phyloP scores from a whole-genome alignment of 2,329 filamentous ascomycete species.

The Xylariaceae sp. region DNA sequence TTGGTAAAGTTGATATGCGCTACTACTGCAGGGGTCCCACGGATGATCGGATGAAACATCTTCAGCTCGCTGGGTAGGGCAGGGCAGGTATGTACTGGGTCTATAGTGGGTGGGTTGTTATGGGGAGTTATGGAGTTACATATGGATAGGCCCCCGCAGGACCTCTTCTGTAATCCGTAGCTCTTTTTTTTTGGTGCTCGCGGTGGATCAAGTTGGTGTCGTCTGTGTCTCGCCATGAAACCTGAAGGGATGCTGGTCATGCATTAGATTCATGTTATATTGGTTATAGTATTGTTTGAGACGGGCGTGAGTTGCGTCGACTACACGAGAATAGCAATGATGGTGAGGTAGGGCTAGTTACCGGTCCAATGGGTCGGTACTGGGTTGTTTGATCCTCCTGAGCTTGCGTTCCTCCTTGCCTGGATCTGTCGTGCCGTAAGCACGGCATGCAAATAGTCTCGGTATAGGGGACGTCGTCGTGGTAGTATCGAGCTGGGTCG shows the following conservation, averaged over 20 bases:
- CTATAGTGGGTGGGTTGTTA: too few relatives aligned
- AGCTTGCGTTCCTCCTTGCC: neutral
- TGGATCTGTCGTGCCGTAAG: neutral
- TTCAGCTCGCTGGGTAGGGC: constrained; percentile 7
- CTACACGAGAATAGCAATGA: neutral
- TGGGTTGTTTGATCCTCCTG: neutral
- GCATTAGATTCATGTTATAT: neutral
- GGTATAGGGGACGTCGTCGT: neutral
- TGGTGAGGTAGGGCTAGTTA: neutral
- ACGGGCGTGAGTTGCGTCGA: neutral
- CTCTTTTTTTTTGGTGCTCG: neutral
- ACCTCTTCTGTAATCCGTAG: too few relatives aligned
- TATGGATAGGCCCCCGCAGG: too few relatives aligned
- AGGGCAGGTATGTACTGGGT: too few relatives aligned
- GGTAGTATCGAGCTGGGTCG: too few relatives aligned
- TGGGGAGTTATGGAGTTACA: too few relatives aligned
- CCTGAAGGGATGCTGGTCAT: neutral
- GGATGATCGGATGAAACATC: constrained; percentile 9
- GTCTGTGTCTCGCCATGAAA: neutral
- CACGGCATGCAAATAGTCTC: neutral
- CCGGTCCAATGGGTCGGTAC: neutral
- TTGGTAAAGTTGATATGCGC: neutral
- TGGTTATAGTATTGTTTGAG: neutral
- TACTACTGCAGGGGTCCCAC: neutral
- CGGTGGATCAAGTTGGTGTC: neutral